Evolutionary conservation across 1,284 basidiomycete species (phyloP).

Genomic region (Coniophora puteana): DNA sequence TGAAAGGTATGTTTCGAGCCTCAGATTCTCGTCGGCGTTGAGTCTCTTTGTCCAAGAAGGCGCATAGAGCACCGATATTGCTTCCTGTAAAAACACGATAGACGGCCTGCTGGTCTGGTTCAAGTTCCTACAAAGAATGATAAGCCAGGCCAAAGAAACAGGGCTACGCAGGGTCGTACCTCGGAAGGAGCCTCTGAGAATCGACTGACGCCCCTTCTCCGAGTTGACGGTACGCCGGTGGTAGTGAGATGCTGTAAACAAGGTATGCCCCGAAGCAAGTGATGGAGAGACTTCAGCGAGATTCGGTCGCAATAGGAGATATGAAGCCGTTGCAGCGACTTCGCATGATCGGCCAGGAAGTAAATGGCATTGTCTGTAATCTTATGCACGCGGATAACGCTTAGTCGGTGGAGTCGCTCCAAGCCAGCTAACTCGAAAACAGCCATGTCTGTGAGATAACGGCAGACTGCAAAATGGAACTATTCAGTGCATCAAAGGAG

Average conservation of each 20-base stretch:
- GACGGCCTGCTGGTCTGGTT: constrained; percentile 62
- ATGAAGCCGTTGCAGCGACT: constrained; percentile 78
- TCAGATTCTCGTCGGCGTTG: constrained; percentile 52
- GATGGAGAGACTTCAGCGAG: constrained; percentile 75
- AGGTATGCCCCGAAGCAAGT: constrained; percentile 61
- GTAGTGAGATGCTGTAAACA: constrained; percentile 76
- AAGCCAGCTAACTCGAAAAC: constrained; percentile 80
- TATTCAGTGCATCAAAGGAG: neutral
- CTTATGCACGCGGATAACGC: constrained; percentile 71
- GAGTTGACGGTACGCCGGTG: constrained; percentile 81
- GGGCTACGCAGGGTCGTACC: constrained; percentile 45
- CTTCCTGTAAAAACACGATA: constrained; percentile 84
- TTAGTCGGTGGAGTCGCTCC: constrained; percentile 72
- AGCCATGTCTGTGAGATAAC: constrained; percentile 80
- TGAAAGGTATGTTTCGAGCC: constrained; percentile 52
- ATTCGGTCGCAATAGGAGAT: constrained; percentile 87
- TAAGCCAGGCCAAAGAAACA: constrained; percentile 9
- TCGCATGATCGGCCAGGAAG: constrained; percentile 60
- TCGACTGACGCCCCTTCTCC: constrained; percentile 66
- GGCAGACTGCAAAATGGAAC: constrained; percentile 53
- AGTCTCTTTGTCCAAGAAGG: constrained; percentile 64
- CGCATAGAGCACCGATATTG: constrained; percentile 63
- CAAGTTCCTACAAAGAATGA: constrained; percentile 35
- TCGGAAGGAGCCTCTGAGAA: constrained; percentile 79
- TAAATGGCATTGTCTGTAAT: constrained; percentile 69